phyloP scores from a whole-genome alignment of 805 yeast genomes.

The Candida ponderosae region DNA sequence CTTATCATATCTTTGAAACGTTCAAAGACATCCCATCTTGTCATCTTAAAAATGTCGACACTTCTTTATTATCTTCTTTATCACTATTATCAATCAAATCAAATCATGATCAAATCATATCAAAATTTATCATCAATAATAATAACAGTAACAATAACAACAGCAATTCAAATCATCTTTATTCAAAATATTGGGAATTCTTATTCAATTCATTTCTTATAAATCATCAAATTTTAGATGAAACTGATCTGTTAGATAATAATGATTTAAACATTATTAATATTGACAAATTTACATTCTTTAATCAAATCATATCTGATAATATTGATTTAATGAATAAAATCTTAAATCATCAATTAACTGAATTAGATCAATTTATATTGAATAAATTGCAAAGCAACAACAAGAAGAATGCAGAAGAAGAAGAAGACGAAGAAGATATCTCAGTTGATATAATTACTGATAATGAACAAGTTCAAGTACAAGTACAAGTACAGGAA shows the following conservation, averaged over 20 bases:
- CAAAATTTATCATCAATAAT: conserved; percentile 1
- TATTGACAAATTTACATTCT: too few species aligned
- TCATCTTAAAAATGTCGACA: conserved; percentile 24
- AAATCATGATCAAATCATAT: conserved; percentile 8
- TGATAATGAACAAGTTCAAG: conserved; percentile 6
- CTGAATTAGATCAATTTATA: conserved; percentile 12
- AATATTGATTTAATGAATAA: conserved; percentile 3
- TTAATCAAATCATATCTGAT: too few species aligned
- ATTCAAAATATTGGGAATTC: conserved; percentile 16
- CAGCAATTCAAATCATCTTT: not conserved
- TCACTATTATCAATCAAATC: conserved; percentile 6
- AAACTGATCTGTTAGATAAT: conserved; percentile 11
- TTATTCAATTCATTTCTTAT: conserved; percentile 16
- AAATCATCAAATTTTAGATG: conserved; percentile 7
- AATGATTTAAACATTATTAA: conserved; percentile 4
- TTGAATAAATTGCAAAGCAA: not conserved
- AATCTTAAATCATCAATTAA: conserved; percentile 9
- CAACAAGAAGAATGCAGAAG: conserved; percentile 8
- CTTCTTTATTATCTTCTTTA: conserved; percentile 3
- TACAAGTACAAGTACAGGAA: too few species aligned
- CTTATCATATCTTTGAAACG: conserved; percentile 51
- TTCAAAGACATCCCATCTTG: conserved; percentile 32
- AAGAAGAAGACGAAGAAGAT: conserved; percentile 9
- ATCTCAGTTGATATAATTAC: conserved; percentile 3
- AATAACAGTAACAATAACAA: conserved; percentile 1